phyloP scores from a whole-genome alignment of 345 rosid species.

The Linum lewisii region DNA sequence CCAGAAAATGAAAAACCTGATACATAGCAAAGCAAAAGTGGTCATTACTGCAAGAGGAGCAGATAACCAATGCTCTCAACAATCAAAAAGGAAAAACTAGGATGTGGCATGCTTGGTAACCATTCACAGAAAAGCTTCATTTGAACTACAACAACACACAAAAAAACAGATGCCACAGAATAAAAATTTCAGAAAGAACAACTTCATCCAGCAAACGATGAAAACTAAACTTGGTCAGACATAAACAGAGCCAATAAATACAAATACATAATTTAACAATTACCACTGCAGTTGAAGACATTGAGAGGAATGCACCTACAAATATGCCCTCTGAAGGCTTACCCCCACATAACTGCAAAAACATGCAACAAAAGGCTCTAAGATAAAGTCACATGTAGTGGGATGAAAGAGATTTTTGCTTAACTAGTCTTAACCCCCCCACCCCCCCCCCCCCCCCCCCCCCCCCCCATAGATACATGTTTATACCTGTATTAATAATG shows the following conservation, averaged over 20 bases:
- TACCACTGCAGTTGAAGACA: conserved; percentile 98
- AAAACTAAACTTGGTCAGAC: neutral
- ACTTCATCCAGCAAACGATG: neutral
- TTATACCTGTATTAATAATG: too few relatives aligned
- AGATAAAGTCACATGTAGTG: neutral
- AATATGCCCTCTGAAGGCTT: conserved; percentile 83
- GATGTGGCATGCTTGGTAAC: neutral
- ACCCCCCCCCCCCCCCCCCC: too few relatives aligned
- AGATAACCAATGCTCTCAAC: neutral
- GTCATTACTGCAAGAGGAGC: neutral
- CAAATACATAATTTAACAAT: neutral
- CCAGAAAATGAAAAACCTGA: neutral
- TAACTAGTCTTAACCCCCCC: too few relatives aligned
- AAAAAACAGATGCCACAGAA: neutral
- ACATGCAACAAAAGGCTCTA: neutral
- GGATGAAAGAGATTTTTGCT: neutral
- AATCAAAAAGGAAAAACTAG: neutral
- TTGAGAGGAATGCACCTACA: conserved; percentile 81
- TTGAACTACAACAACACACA: neutral
- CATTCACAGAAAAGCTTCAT: neutral
- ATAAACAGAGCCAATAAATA: neutral
- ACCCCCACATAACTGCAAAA: conserved; percentile 71
- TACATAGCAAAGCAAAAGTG: neutral
- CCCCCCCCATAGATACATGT: too few relatives aligned
- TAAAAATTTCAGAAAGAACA: neutral